Evolutionary conservation across 2,329 filamentous ascomycete species (phyloP), one percentile per base, ranked within the genome.

Genomic region (Cercospora zeina): DNA sequence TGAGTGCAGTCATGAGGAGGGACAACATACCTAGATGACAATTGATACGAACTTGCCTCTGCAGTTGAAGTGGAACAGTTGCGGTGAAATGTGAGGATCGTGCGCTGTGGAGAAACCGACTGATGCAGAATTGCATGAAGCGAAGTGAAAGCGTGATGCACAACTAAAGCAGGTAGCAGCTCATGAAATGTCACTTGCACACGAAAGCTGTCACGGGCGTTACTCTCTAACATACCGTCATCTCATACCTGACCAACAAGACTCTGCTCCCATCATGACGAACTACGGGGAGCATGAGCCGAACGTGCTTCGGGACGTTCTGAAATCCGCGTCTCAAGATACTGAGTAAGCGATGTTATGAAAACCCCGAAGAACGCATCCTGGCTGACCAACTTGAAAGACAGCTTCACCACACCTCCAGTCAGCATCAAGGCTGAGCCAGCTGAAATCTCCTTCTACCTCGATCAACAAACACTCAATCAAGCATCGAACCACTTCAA

Each of bases 401-500:
- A 4, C 21, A 47, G 42, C 11, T 21, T 47, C 42, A 47, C 19
- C 21, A 21, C 11, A 24, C 42, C 19, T 47, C 42, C 42, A 16
- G 21, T 24, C 21, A 47, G 10, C 11, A 21, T 47, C 42, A 47
- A 47, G 14, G 42, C 21, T 5, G 42, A 19, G 21, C 42, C 21
- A 24, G 21, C 4, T 14, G 19, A 19, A 2, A 58, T 47, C 4
- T 14, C 27, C 0, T 67, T 63, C 56, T 53, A 59, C 27, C 42
- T 64, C 16, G 19, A 60, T 21, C 36, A 58, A 13, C 11, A 59
- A 4, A 14, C 57, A 1, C 31, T 67, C 4, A 34, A 37, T 21
- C 30, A 54, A 4, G 37, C n/a, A 33, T 66, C 61, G 2, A 19
- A 51, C 1, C 30, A 62, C 31, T 57, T 62, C 50, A 33, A 39